Base-by-base conservation (phyloP, 2,329 filamentous ascomycete genomes). In the Ophidiomyces ophidiicola region DNA sequence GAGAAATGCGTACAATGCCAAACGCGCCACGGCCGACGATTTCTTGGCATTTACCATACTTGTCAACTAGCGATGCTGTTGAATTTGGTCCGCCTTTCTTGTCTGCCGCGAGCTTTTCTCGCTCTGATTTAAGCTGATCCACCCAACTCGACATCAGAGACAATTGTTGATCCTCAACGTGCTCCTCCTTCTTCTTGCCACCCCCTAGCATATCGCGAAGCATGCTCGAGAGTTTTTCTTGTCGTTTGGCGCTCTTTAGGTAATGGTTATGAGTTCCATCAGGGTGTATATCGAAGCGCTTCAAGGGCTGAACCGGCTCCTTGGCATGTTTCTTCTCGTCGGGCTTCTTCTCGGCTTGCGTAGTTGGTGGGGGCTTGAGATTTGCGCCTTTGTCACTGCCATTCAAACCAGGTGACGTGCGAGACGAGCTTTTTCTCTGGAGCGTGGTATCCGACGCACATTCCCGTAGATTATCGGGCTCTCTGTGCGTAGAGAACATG, bases 41-140 rank as follows among this genome's bases (percentile, higher is more conserved):
- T 60, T 98, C 90, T 57, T 96, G 88, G 57, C 90, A 96, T 64
- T 96, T 96, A 52, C 90, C 90, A 58, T 98, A 98, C 59, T 96
- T 96, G 56, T 96, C 85, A 1, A 90, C 83, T 34, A 98, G 68
- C 0, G 86, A 86, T 14, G 76, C 77, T 11, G 82, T 80, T 12
- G 80, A 71, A 53, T 80, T 82, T 5, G 80, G 74, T 0, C 80
- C 80, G 17, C 75, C 76, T 58, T 80, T 90, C 64, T 80, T 85
- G 52, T 93, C 84, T 26, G 73, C 65, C 1, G 78, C 78, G 37
- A 78, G 60, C 56, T 72, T 75, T 44, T 92, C 85, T 58, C 85
- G 86, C 60, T 94, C 87, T 49, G 76, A 81, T 58, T 86, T 84
- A 50, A 94, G 71, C 46, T 92, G 87, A 58, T 94, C 88, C 41